Evolutionary conservation across 371 early-diverging fungal genomes (phyloP), one percentile per base, ranked within the genome.

Genomic region (Actinomortierella wolfii): DNA sequence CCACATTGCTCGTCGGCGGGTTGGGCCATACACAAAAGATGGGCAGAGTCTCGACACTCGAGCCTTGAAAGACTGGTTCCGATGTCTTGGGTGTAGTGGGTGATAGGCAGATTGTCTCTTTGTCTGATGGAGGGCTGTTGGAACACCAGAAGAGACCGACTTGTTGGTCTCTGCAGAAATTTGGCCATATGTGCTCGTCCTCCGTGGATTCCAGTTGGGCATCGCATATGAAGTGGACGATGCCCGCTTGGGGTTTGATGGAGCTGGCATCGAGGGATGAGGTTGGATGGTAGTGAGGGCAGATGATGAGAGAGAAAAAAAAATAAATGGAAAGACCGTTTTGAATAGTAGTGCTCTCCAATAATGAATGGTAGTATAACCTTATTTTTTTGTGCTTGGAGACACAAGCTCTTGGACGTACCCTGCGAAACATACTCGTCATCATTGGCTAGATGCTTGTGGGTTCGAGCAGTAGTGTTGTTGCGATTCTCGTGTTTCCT

Each of bases 1-100:
- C 25, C 66, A 49, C 52, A 54, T 17, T 17, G 52, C 24, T 41
- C 43, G 54, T 44, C 73, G 61, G 9, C 67, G 63, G 29, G 60
- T 44, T 4, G 63, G 24, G 24, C 67, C 63, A 24, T 66, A 67
- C 48, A 73, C 21, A 13, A 73, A 47, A 0, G 58, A 49, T 2
- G 73, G 73, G 13, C 62, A 73, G 8, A 29, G 23, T 0, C 73
- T 45, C n/a, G 67, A 58, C 26, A 73, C 28, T 29, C 59, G 54
- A n/a, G 73, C 73, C 49, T 73, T 59, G 54, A 73, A 42, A 1
- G 73, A 59, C 26, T 52, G 67, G 43, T 55, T 67, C 18, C 73
- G 56, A 53, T 73, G 73, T 20, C 66, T 66, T 6, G 63, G 56
- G 47, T 52, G 58, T 18, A 63, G 51, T 24, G 41, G 53, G 52